Evolutionary conservation across 495 filamentous ascomycete genomes (phyloP), one percentile per base, ranked within the genome.

Genomic region (Penicillium odoratum): DNA sequence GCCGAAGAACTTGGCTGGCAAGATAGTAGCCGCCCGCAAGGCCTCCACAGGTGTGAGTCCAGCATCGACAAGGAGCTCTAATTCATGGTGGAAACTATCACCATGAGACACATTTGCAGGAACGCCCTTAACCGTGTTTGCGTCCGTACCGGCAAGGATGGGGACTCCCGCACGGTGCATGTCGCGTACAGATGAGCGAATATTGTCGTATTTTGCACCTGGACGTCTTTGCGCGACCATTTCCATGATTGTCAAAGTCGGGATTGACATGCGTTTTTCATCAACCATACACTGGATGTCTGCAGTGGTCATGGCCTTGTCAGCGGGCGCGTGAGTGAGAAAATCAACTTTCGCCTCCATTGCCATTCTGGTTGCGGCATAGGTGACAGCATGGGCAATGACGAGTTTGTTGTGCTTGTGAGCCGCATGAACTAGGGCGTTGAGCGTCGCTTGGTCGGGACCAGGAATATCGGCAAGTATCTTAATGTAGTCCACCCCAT

Each of bases 1-100:
- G 48, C 68, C 52, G 54, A 77, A 77, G 29, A 60, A 61, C 52
- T 66, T 57, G 26, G 73, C 73, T 1, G 72, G 58, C 28, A 74
- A 47, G 16, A 50, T 60, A 3, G 73, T 76, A 45, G 67, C 67
- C 15, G 69, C 65, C 13, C 58, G 38, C 9, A 71, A 46, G 4
- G 60, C 66, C 31, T 76, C 71, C 15, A 38, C 11, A 9, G 47
- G 51, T 45, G 55, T 51, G 11, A 57, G 18, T 7, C 55, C 55
- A 34, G 36, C 30, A 6, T 31, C 40, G 11, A 51, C 48, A 18
- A 57, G 48, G 5, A 57, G 18, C 38, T 51, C 55, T 15, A 57
- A 28, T 30, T 56, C 55, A 15, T 50, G 28, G 13, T 57, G 47
- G 25, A 57, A 38, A 33, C 46, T 45, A 30, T 33, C 29, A 13